Conservation (phyloP, 352 stramenopile species). For the Pythium phragmiticola region DNA sequence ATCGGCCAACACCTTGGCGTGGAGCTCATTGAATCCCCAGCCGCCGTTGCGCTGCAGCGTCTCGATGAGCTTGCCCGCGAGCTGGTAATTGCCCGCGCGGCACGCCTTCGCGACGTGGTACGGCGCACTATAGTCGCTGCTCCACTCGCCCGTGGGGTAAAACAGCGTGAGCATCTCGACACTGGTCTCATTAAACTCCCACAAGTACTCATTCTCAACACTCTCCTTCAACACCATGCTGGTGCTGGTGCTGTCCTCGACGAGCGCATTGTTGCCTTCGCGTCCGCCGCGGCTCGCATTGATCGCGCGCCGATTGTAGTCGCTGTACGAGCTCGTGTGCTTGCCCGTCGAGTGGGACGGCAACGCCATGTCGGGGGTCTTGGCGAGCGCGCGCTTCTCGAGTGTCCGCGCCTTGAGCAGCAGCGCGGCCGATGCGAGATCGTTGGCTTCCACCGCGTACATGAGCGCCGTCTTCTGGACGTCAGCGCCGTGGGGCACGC, state of each 20-base stretch:
- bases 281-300: constrained; percentile 79
- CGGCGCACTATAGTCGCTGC: constrained; percentile 27
- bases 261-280: constrained; percentile 75
- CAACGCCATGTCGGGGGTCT: constrained; percentile 50
- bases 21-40: constrained; percentile 64
- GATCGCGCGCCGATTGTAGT: constrained; percentile 80
- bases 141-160: constrained; percentile 64
- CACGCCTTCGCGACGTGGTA: constrained; percentile 39
- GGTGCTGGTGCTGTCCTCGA: constrained; percentile 33
- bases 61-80: constrained; percentile 52
- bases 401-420: constrained; percentile 50
- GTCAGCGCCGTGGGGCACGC: constrained; percentile 42
- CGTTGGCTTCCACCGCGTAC: constrained; percentile 62
- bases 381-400: constrained; percentile 39
- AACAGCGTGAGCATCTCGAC: constrained; percentile 65
- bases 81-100: constrained; percentile 43
- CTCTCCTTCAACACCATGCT: background rate
- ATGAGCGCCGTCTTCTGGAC: constrained; percentile 49
- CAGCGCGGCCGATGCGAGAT: constrained; percentile 44
- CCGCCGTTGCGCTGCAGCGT: constrained; percentile 51
- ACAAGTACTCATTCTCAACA: constrained; percentile 35
- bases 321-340: constrained; percentile 75
- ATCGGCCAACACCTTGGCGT: constrained; percentile 54
- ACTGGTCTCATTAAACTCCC: constrained; percentile 41
- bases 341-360: constrained; percentile 73